Conservation (phyloP, 768 basidiomycete species). For the Dictyophora rubrovolvata region DNA sequence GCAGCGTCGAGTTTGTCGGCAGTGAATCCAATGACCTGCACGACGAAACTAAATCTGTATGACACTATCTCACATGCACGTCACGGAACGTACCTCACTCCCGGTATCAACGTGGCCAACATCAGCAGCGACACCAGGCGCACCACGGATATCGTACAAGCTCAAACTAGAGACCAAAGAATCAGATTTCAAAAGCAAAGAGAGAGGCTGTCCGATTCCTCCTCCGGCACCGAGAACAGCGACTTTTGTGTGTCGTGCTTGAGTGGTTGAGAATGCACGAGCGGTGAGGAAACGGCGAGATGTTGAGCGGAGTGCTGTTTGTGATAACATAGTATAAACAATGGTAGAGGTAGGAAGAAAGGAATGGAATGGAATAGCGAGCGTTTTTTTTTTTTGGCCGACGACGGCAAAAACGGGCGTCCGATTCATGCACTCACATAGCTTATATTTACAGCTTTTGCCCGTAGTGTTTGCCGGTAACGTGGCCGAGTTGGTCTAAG, state of each 20-base stretch:
- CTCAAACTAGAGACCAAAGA: constrained; percentile 77
- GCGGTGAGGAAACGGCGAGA: constrained; percentile 37
- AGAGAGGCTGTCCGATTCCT: constrained; percentile 97
- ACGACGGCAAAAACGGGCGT: too few relatives aligned
- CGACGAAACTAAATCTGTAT: background rate
- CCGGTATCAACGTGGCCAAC: constrained; percentile 88
- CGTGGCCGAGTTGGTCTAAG: constrained; percentile 12
- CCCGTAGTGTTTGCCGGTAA: background rate
- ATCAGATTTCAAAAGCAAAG: constrained; percentile 87
- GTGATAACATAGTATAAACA: constrained; percentile 50
- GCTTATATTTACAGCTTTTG: background rate
- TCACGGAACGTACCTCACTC: constrained; percentile 48
- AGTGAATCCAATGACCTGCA: constrained; percentile 66
- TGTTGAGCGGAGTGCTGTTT: constrained; percentile 46
- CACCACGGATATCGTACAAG: constrained; percentile 92
- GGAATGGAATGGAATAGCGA: background rate
- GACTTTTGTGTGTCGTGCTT: constrained; percentile 71
- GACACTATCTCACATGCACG: background rate
- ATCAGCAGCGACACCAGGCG: constrained; percentile 95
- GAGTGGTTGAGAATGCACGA: constrained; percentile 56
- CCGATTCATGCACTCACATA: background rate
- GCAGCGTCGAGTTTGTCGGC: constrained; percentile 85
- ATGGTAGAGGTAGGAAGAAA: background rate
- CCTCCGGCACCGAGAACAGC: constrained; percentile 97
- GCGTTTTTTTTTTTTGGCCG: too few relatives aligned